Evolutionary conservation across 176 grass and related monocot species (phyloP).

Genomic region (Phragmites australis): DNA sequence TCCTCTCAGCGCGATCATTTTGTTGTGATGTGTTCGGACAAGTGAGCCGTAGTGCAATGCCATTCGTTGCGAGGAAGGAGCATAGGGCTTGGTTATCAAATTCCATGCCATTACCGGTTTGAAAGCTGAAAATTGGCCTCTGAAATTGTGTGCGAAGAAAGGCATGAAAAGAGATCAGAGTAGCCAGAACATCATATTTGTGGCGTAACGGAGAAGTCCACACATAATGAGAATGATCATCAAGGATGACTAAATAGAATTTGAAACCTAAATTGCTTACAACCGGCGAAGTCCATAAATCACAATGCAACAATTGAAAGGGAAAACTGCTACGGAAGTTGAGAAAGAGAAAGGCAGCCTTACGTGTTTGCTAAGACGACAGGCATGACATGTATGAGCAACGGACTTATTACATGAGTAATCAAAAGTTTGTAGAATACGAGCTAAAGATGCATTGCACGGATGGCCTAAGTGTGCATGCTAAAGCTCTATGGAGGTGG

Average conservation of each 20-base stretch:
- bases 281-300: no score
- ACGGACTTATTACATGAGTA: no score
- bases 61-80: not conserved
- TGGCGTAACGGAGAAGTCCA: not conserved
- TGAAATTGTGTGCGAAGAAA: not conserved
- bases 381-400: no score
- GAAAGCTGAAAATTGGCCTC: rapidly evolving
- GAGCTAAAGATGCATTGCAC: rapidly evolving
- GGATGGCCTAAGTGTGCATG: not conserved
- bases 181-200: not conserved
- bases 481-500: no score
- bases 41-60: not conserved
- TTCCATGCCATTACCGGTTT: not conserved
- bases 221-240: no score
- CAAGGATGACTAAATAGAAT: no score
- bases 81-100: not conserved
- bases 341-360: no score
- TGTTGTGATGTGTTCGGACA: not conserved
- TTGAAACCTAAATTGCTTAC: no score
- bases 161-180: not conserved
- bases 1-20: not conserved
- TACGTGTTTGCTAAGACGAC: no score
- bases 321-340: no score
- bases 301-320: no score
- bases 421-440: no score